These are phyloP conservation scores for Barnettozyma vustinii DNA, from an alignment of 805 yeast genomes.

Conservation along the genomic window DNA sequence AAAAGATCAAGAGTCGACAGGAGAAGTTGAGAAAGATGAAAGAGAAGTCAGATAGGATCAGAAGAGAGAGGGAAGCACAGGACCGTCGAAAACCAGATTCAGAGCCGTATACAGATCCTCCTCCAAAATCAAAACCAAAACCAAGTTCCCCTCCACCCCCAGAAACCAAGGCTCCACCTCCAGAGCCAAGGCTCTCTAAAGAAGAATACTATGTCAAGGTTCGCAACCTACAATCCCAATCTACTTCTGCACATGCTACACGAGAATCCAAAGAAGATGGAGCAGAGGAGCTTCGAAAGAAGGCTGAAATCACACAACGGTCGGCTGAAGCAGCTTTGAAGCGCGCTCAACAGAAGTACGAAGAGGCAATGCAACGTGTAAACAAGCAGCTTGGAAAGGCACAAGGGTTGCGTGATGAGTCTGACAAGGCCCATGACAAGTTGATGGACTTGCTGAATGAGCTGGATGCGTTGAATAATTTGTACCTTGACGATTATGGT, in stretches of 20 bases:
- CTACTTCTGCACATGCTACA: neutral
- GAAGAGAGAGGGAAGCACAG: slow-evolving; percentile 5
- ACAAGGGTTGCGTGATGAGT: neutral
- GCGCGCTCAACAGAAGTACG: slow-evolving; percentile 15
- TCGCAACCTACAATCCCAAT: slow-evolving; percentile 3
- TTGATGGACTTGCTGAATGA: slow-evolving; percentile 5
- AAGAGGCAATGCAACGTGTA: slow-evolving; percentile 7
- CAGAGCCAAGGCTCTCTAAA: neutral
- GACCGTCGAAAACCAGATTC: slow-evolving; percentile 2
- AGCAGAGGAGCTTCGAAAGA: neutral
- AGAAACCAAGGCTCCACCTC: neutral
- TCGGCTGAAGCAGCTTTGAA: slow-evolving; percentile 16
- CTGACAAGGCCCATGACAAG: slow-evolving; percentile 8
- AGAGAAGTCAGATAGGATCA: neutral
- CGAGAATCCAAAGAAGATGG: slow-evolving; percentile 8
- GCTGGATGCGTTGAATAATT: slow-evolving; percentile 3
- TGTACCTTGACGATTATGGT: slow-evolving; percentile 6
- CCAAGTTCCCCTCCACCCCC: neutral
- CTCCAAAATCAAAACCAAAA: neutral
- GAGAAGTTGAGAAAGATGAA: slow-evolving; percentile 8
- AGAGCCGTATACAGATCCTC: neutral
- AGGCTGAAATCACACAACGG: slow-evolving; percentile 10
- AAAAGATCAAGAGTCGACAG: slow-evolving; percentile 1
- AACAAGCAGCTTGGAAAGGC: slow-evolving; percentile 7
- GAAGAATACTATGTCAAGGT: slow-evolving; percentile 9